Conservation (phyloP, 495 filamentous ascomycete species). For the Penicillium coprophilum region DNA sequence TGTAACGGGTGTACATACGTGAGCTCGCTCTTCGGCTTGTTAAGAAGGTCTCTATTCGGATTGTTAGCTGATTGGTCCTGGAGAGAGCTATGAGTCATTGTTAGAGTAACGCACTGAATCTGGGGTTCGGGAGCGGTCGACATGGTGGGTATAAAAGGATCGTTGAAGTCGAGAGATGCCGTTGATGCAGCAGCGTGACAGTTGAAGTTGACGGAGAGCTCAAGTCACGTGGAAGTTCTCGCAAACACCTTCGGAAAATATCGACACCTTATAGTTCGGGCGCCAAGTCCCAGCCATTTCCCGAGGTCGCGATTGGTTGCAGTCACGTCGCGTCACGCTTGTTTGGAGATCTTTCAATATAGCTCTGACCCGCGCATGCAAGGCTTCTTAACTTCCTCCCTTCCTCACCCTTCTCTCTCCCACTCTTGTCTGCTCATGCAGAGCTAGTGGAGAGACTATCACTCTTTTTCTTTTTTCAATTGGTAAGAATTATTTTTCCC, state of each 20-base stretch:
- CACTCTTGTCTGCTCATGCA: slow-evolving; percentile 19
- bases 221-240: not conserved
- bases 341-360: slow-evolving; percentile 36
- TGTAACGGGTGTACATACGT: slow-evolving; percentile 56
- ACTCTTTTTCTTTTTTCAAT: slow-evolving; percentile 15
- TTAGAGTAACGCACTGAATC: slow-evolving; percentile 62
- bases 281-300: slow-evolving; percentile 7
- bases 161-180: not conserved
- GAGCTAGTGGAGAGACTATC: slow-evolving; percentile 18
- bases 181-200: not conserved
- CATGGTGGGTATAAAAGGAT: slow-evolving; percentile 48
- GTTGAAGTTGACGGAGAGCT: slow-evolving; percentile 7
- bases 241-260: not conserved
- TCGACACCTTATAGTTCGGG: not conserved
- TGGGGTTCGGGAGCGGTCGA: slow-evolving; percentile 60
- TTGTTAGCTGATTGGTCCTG: slow-evolving; percentile 12
- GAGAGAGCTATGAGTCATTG: slow-evolving; percentile 20
- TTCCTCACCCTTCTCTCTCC: slow-evolving; percentile 27
- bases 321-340: slow-evolving; percentile 52
- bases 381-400: slow-evolving; percentile 34
- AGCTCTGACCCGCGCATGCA: slow-evolving; percentile 43
- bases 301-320: slow-evolving; percentile 39
- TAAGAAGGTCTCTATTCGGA: slow-evolving; percentile 66
- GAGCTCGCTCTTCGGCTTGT: slow-evolving; percentile 76
- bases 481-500: slow-evolving; percentile 13